Percentiles rank a stretch among this genome's conserved stretches.
Evolutionary conservation across 352 stramenopile genomes (phyloP).

Genomic region (Stramenopiles sp.): DNA sequence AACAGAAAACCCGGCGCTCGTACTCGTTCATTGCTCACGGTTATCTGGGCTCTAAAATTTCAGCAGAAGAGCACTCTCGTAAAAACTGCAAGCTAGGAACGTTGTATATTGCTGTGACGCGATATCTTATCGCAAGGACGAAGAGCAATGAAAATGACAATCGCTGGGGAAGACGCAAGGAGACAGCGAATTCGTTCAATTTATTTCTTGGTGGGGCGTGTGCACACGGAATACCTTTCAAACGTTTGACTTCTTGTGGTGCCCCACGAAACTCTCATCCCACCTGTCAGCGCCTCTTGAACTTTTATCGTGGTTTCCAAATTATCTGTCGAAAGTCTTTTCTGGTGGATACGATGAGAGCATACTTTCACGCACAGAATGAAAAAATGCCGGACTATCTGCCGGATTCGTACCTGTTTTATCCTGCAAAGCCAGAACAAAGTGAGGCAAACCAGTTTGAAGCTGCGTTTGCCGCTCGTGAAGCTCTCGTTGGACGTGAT

Average conservation of each 20-base stretch:
- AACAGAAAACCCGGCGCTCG: too few relatives aligned
- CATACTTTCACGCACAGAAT: background rate
- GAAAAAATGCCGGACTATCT: background rate
- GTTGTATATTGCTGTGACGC: background rate
- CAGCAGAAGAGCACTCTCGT: background rate
- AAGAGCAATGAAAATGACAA: background rate
- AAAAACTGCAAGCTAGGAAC: background rate
- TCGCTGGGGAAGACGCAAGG: background rate
- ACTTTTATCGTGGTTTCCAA: slow-evolving; percentile 4
- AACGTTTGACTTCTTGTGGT: background rate
- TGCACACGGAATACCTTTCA: background rate
- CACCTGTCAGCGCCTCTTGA: background rate
- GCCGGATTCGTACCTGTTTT: background rate
- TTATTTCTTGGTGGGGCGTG: background rate
- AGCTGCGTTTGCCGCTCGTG: background rate
- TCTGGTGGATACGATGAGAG: background rate
- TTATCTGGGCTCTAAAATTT: background rate
- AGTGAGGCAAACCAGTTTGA: background rate
- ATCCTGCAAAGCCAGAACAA: background rate
- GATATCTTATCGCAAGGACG: background rate
- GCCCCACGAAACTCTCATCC: background rate
- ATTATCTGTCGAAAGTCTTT: background rate
- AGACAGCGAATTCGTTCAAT: background rate
- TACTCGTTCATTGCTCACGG: background rate
- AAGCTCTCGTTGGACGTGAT: background rate